Conservation (phyloP, 345 rosid species). For the Ceriops zippeliana region DNA sequence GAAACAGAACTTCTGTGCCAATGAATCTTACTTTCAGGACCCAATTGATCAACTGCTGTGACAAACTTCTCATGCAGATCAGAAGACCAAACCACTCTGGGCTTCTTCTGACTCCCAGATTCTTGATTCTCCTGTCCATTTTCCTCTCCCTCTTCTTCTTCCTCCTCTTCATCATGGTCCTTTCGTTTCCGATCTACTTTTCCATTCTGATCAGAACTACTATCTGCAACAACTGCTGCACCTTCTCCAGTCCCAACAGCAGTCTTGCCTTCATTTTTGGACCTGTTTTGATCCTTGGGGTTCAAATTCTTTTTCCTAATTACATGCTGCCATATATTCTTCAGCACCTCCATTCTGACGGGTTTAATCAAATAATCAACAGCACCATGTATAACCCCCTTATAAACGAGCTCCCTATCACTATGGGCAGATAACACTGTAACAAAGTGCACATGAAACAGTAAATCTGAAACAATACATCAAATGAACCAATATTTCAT, state of each 20-base stretch:
- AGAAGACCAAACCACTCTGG: conserved; percentile 88
- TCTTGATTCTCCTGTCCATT: conserved; percentile 62
- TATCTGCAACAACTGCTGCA: conserved; percentile 31
- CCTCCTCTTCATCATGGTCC: conserved; percentile 72
- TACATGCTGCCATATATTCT: conserved; percentile 95
- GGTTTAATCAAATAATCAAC: conserved; percentile 86
- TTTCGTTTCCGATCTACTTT: conserved; percentile 55
- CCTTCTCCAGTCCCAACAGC: conserved; percentile 33
- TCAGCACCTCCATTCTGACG: conserved; percentile 80
- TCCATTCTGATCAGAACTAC: conserved; percentile 35
- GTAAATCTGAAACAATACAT: background rate
- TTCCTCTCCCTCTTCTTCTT: conserved; percentile 54
- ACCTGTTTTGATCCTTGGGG: conserved; percentile 40
- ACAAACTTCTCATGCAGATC: conserved; percentile 86
- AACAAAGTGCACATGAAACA: conserved; percentile 13
- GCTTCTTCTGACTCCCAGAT: conserved; percentile 63
- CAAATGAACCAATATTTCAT: no score
- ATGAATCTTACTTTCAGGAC: conserved; percentile 70
- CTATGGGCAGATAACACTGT: conserved; percentile 87
- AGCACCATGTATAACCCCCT: conserved; percentile 89
- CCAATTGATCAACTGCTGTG: conserved; percentile 75
- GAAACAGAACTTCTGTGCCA: background rate
- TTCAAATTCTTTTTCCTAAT: conserved; percentile 57
- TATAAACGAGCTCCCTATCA: conserved; percentile 70
- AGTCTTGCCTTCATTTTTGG: conserved; percentile 34